Evolutionary conservation across 805 yeast genomes (phyloP).

Genomic region (Yarrowia keelungensis): DNA sequence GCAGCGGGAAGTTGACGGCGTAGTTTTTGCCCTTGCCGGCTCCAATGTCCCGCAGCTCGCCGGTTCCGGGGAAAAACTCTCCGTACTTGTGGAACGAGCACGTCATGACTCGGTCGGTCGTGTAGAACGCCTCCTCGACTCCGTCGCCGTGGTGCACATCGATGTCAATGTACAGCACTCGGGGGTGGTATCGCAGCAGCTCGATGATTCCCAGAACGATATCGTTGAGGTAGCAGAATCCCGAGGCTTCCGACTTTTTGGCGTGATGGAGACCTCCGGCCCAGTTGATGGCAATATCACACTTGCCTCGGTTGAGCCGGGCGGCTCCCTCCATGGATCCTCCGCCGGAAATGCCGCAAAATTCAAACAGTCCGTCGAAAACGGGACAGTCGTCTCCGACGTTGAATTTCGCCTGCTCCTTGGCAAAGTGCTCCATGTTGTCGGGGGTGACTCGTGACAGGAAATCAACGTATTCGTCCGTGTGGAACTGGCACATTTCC

Average conservation of each 20-base stretch:
- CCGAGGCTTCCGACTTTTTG: conserved; percentile 90
- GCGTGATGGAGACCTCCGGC: conserved; percentile 98
- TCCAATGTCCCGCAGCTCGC: conserved; percentile 88
- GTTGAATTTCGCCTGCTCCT: conserved; percentile 89
- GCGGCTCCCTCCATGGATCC: conserved; percentile 89
- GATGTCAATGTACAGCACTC: conserved; percentile 91
- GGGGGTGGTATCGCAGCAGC: conserved; percentile 83
- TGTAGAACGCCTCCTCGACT: conserved; percentile 94
- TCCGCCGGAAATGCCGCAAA: conserved; percentile 87
- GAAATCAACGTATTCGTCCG: conserved; percentile 96
- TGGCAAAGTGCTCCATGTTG: conserved; percentile 82
- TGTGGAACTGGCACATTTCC: conserved; percentile 98
- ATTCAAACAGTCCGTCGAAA: conserved; percentile 93
- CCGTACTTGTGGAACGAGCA: conserved; percentile 96
- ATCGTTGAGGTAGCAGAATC: conserved; percentile 94
- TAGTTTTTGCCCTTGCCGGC: conserved; percentile 87
- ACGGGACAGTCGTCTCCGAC: conserved; percentile 98
- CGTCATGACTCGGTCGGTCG: conserved; percentile 95
- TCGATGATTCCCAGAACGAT: conserved; percentile 89
- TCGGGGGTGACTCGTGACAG: conserved; percentile 90
- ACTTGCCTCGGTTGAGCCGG: conserved; percentile 80
- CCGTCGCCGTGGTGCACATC: conserved; percentile 98
- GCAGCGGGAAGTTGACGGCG: conserved; percentile 87
- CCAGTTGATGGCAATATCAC: conserved; percentile 95
- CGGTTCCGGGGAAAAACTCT: conserved; percentile 97